Conservation (phyloP, 305 asterid species). For the Rubia tinctorum region DNA sequence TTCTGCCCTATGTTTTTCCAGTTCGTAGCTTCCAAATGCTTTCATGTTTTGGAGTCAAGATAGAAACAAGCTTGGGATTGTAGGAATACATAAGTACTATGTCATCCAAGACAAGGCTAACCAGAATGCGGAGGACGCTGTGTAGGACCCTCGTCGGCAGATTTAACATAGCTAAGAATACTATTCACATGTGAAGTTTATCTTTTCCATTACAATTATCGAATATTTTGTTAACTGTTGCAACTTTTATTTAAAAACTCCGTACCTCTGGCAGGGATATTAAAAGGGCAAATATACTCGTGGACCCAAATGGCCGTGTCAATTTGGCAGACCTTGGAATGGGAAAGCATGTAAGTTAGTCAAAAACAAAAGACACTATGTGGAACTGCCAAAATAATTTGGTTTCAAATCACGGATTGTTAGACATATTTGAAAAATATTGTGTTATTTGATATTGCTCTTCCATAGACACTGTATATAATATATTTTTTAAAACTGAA, state of each 20-base stretch:
- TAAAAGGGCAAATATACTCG: constrained; percentile 96
- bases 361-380: neutral
- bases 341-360: constrained; percentile 88
- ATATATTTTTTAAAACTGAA: neutral
- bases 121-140: too few species aligned
- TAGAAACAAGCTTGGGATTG: too few species aligned
- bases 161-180: constrained; percentile 55
- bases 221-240: constrained; percentile 1
- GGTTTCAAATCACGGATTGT: neutral
- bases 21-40: too few species aligned
- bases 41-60: too few species aligned
- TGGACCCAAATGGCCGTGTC: constrained; percentile 93
- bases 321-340: constrained; percentile 95
- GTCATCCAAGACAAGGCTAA: too few species aligned
- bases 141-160: too few species aligned
- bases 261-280: constrained; percentile 64
- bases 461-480: too few species aligned
- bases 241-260: constrained; percentile 7
- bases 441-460: too few species aligned
- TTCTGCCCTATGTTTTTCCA: too few species aligned
- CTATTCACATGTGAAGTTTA: constrained; percentile 59
- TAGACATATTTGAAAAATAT: too few species aligned
- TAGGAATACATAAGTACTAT: too few species aligned
- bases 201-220: constrained; percentile 20
- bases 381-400: constrained; percentile 1